A percentile compares a stretch with the other conserved stretches of the same genome.
These are phyloP conservation scores for Ploettnerulaceae sp. DNA, from an alignment of 2,329 filamentous ascomycete genomes.

Conservation along the genomic window DNA sequence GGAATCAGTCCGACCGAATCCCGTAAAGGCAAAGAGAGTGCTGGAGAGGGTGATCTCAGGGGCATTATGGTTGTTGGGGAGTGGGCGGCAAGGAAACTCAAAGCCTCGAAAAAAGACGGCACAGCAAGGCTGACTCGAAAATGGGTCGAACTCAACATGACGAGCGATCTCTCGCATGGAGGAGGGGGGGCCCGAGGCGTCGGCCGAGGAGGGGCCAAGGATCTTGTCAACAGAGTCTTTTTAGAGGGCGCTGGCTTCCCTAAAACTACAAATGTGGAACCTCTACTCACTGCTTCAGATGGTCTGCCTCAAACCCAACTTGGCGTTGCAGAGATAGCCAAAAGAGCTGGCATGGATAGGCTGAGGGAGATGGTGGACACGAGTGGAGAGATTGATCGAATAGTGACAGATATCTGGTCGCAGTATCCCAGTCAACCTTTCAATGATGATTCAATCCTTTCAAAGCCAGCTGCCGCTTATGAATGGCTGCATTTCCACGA, in stretches of 20 bases:
- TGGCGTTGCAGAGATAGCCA: conserved; percentile 67
- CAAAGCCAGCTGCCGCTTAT: conserved; percentile 74
- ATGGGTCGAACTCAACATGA: conserved; percentile 71
- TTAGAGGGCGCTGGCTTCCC: conserved; percentile 70
- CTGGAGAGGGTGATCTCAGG: conserved; percentile 68
- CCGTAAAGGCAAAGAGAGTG: conserved; percentile 61
- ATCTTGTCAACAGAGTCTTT: conserved; percentile 75
- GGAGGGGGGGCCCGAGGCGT: conserved; percentile 67
- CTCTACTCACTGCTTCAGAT: conserved; percentile 28
- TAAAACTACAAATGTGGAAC: conserved; percentile 32
- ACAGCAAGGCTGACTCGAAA: conserved; percentile 57
- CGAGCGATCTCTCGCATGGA: conserved; percentile 63
- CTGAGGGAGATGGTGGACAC: conserved; percentile 73
- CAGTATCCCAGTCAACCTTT: conserved; percentile 83
- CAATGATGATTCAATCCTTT: conserved; percentile 87
- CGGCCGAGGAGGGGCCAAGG: conserved; percentile 66
- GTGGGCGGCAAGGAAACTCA: conserved; percentile 74
- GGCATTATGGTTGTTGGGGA: conserved; percentile 83
- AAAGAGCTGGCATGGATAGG: conserved; percentile 67
- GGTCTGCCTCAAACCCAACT: conserved; percentile 50
- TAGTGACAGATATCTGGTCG: conserved; percentile 78
- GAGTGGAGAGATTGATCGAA: conserved; percentile 71
- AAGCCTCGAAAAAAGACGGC: conserved; percentile 41
- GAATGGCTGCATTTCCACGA: conserved; percentile 98
- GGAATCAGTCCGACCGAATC: conserved; percentile 70